Evolutionary conservation across 129 eudicot species (phyloP).

Genomic region (Logfia minima): DNA sequence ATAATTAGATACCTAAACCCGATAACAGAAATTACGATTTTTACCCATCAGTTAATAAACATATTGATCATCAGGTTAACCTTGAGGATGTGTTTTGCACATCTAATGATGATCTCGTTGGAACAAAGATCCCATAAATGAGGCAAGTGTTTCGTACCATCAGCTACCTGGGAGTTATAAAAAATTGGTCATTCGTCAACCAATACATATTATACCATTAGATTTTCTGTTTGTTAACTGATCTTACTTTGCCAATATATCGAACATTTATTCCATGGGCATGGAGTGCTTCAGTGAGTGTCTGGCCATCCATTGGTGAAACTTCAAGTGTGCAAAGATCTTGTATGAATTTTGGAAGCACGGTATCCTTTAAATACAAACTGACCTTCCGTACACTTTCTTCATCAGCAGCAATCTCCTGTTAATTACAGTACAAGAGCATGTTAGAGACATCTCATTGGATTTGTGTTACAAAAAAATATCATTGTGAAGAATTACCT

Average conservation of each 20-base stretch:
- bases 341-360: slow-evolving; percentile 75
- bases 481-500: slow-evolving; percentile 41
- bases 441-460: not conserved
- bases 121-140: slow-evolving; percentile 93
- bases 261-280: slow-evolving; percentile 97
- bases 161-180: slow-evolving; percentile 65
- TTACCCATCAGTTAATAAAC: not conserved
- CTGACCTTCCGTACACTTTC: slow-evolving; percentile 86
- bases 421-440: slow-evolving; percentile 17
- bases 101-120: slow-evolving; percentile 83
- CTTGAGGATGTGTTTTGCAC: slow-evolving; percentile 93
- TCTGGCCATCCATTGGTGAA: slow-evolving; percentile 99
- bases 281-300: slow-evolving; percentile 96
- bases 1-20: not conserved
- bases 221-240: not conserved
- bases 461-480: not conserved
- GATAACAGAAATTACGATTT: not conserved
- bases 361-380: slow-evolving; percentile 59
- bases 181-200: not conserved
- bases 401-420: slow-evolving; percentile 95
- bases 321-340: slow-evolving; percentile 97
- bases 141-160: slow-evolving; percentile 89
- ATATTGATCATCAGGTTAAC: slow-evolving; percentile 30
- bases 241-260: slow-evolving; percentile 87
- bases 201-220: not conserved